Evolutionary conservation across 148 eudicot genomes (phyloP), one percentile per base, ranked within the genome.

Genomic region (Simmondsia chinensis): DNA sequence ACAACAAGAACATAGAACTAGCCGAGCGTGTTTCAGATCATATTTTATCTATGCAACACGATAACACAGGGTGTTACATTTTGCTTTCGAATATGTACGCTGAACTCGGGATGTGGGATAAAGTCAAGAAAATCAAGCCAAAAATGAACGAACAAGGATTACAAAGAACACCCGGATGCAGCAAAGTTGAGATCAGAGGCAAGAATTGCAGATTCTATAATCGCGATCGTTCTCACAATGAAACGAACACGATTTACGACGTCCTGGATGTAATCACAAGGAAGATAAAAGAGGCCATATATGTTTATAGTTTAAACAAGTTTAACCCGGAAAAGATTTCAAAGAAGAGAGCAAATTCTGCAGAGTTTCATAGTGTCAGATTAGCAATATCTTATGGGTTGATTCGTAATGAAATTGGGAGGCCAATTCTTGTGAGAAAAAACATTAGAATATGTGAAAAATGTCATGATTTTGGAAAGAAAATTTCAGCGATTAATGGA

Each of bases 61-160:
- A 84, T 33, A 79, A 71, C 33, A 57, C 76, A 1, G 84, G 81
- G 10, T 73, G 80, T 43, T 76, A 76, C 26, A 50, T 76, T 18
- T 48, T 83, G 52, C 74, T 79, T 23, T 48, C 81, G 3, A 83
- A 64, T 54, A 47, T 83, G 57, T 79, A 83, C 26, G 81, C 84
- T 38, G 69, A 79, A 64, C 57, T 43, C 2, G 76, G 71, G 26
- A 76, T 70, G 60, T 77, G 88, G 84, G 75, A 40, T n/a, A 79
- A 74, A 11, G 77, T 71, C 28, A 65, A 74, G 36, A 61, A 63
- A 27, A 46, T 80, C 25, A 77, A 50, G 50, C 9, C 15, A 18
- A 46, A 36, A 17, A 84, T 84, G 85, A 57, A 52, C 16, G 52
- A 53, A 17, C 16, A 40, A 35, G 71, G 74, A 5, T 12, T 80